These are phyloP conservation scores for Phytophthora pinifolia DNA, from an alignment of 352 stramenopile genomes.

Conservation along the genomic window DNA sequence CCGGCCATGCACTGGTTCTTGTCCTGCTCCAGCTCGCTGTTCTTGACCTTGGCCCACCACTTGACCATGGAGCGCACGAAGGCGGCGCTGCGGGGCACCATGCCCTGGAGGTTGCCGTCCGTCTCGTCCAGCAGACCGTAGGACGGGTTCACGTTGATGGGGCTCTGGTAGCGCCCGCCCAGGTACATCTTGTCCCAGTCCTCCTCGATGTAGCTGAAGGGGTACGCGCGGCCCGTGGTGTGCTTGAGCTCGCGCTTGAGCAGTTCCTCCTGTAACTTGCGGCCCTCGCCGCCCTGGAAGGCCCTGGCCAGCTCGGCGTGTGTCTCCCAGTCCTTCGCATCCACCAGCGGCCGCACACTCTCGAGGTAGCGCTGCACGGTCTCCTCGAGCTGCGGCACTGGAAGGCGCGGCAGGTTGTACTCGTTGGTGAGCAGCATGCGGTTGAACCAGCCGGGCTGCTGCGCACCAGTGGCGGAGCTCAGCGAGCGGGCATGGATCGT, in stretches of 20 bases:
- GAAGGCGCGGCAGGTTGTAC: slow-evolving; percentile 78
- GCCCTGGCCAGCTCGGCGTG: slow-evolving; percentile 64
- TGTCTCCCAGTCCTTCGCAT: slow-evolving; percentile 56
- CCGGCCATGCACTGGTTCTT: slow-evolving; percentile 90
- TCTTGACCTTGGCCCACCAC: slow-evolving; percentile 90
- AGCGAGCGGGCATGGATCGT: slow-evolving; percentile 20
- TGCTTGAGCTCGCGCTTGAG: slow-evolving; percentile 77
- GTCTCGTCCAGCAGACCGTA: slow-evolving; percentile 86
- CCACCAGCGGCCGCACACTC: slow-evolving; percentile 79
- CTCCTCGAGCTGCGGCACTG: slow-evolving; percentile 88
- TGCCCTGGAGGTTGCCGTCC: slow-evolving; percentile 65
- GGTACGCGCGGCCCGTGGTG: slow-evolving; percentile 81
- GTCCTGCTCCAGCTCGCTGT: slow-evolving; percentile 86
- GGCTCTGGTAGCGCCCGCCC: slow-evolving; percentile 84
- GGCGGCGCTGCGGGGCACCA: slow-evolving; percentile 69
- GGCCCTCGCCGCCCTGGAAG: slow-evolving; percentile 55
- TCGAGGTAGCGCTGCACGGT: slow-evolving; percentile 88
- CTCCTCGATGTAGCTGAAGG: slow-evolving; percentile 93
- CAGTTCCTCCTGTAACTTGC: slow-evolving; percentile 57
- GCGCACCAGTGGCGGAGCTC: slow-evolving; percentile 18
- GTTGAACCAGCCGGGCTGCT: slow-evolving; percentile 68
- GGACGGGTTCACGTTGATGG: slow-evolving; percentile 92
- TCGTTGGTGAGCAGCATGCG: slow-evolving; percentile 77
- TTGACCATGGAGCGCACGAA: slow-evolving; percentile 85
- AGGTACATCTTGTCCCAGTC: slow-evolving; percentile 94